These are phyloP conservation scores for Neurospora intermedia DNA, from an alignment of 495 filamentous ascomycete genomes.

Conservation along the genomic window DNA sequence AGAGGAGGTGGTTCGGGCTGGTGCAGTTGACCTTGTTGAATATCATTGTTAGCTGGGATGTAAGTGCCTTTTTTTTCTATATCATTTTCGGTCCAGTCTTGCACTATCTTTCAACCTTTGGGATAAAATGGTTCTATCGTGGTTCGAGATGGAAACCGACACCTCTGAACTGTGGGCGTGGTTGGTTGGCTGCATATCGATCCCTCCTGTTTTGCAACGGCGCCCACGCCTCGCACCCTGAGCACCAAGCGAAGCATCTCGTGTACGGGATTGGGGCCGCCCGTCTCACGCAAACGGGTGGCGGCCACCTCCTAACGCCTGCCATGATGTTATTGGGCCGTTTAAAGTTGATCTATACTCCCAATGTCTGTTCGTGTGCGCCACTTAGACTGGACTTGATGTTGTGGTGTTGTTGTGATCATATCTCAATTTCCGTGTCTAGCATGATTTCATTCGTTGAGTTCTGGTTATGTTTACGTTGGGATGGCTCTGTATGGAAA, in stretches of 20 bases:
- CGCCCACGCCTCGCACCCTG: background rate
- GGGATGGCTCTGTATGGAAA: background rate
- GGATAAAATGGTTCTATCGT: background rate
- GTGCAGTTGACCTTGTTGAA: conserved; percentile 77
- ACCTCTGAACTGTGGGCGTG: background rate
- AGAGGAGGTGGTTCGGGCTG: conserved; percentile 81
- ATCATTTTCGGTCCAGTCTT: background rate
- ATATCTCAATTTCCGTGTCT: background rate
- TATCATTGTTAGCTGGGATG: conserved; percentile 90
- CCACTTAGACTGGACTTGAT: background rate
- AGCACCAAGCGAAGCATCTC: background rate
- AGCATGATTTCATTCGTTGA: background rate
- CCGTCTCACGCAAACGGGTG: background rate
- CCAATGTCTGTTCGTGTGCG: no score
- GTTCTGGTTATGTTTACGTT: background rate
- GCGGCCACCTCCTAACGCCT: background rate
- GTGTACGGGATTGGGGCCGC: background rate
- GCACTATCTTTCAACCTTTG: background rate
- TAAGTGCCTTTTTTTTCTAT: conserved; percentile 40
- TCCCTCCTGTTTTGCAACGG: background rate
- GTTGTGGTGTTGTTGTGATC: background rate
- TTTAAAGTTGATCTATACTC: background rate
- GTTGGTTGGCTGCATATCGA: background rate
- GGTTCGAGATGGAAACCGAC: background rate
- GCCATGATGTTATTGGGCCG: background rate